Percentiles rank a stretch among this genome's conserved stretches.
phyloP scores from a whole-genome alignment of 73 alveolate species.

The Paramecium octaurelia region DNA sequence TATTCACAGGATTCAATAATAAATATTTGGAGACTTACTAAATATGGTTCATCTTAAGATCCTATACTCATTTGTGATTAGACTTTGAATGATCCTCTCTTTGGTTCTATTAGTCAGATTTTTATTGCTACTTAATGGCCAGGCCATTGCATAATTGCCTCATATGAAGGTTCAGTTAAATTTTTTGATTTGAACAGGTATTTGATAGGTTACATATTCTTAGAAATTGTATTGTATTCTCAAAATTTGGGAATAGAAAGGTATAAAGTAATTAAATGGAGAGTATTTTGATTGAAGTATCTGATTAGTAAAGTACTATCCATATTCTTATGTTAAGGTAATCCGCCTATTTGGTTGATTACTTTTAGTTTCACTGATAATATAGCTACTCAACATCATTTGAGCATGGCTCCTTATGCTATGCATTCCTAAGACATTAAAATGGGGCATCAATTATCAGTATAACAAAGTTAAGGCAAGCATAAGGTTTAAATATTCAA shows the following conservation, averaged over 20 bases:
- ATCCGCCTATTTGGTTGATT: conserved; percentile 34
- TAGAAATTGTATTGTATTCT: conserved; percentile 34
- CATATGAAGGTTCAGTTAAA: conserved; percentile 40
- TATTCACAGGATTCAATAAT: conserved; percentile 39
- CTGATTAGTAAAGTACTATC: conserved; percentile 7
- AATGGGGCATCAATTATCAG: neutral
- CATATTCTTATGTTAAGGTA: neutral
- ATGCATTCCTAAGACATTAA: conserved; percentile 2
- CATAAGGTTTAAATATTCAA: neutral
- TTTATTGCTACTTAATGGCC: conserved; percentile 39
- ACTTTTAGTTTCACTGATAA: conserved; percentile 8
- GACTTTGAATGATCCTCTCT: neutral
- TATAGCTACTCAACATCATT: conserved; percentile 27
- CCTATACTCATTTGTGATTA: conserved; percentile 17
- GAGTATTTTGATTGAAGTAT: conserved; percentile 8
- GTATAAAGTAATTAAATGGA: neutral
- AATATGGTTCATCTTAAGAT: conserved; percentile 9
- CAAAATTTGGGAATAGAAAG: conserved; percentile 32
- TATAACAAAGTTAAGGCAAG: neutral
- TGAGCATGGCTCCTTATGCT: conserved; percentile 16
- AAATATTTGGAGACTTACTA: conserved; percentile 8
- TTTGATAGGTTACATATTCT: no score
- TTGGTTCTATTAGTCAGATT: neutral
- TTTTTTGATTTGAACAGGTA: conserved; percentile 13
- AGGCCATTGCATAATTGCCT: neutral